phyloP scores from a whole-genome alignment of 2,329 filamentous ascomycete genomes.

The Pseudomassariella vexata region DNA sequence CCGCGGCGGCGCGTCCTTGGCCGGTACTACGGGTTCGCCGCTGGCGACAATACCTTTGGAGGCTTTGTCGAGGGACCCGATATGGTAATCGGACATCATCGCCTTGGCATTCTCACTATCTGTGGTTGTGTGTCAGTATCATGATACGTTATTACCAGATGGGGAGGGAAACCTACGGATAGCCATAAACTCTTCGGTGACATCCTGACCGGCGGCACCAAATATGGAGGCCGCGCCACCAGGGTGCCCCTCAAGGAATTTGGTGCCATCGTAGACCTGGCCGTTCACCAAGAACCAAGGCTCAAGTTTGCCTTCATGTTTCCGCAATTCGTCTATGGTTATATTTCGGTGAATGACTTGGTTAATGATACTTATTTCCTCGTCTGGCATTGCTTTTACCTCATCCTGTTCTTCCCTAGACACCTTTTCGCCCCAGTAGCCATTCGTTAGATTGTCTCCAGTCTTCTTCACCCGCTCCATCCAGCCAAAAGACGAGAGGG shows the following conservation, averaged over 20 bases:
- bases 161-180: conserved; percentile 62
- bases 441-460: conserved; percentile 74
- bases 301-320: conserved; percentile 56
- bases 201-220: conserved; percentile 74
- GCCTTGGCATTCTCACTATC: conserved; percentile 87
- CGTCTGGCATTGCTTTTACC: conserved; percentile 41
- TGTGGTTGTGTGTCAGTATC: conserved; percentile 32
- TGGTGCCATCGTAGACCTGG: conserved; percentile 82
- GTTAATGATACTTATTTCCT: conserved; percentile 74
- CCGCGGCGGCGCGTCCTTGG: conserved; percentile 38
- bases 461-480: conserved; percentile 86
- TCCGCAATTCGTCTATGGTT: conserved; percentile 63
- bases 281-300: conserved; percentile 89
- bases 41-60: conserved; percentile 48
- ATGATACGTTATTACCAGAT: neutral
- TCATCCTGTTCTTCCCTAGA: conserved; percentile 41
- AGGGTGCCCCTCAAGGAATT: conserved; percentile 75
- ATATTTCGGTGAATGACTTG: conserved; percentile 58
- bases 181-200: conserved; percentile 82
- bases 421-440: conserved; percentile 75
- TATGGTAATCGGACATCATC: conserved; percentile 84
- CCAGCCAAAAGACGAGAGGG: conserved; percentile 75
- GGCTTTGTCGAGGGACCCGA: conserved; percentile 66
- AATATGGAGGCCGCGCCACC: conserved; percentile 82
- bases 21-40: conserved; percentile 24